Conservation (phyloP, 2,329 filamentous ascomycete genomes). For the Sclerotinia glacialis region DNA sequence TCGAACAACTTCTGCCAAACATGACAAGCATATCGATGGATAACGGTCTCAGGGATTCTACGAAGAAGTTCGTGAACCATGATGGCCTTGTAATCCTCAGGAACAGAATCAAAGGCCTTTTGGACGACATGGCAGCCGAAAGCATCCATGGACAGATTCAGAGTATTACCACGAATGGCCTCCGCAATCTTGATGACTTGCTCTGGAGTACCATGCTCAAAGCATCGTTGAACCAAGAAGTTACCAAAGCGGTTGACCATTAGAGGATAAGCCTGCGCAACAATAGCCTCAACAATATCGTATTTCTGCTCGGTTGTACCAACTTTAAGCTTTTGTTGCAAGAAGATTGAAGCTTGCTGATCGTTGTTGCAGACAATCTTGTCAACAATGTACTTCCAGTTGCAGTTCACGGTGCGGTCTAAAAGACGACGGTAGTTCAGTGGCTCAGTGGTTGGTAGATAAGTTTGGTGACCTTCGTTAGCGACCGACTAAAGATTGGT, state of each 20-base stretch:
- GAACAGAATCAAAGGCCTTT: conserved; percentile 96
- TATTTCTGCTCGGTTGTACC: conserved; percentile 94
- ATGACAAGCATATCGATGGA: conserved; percentile 97
- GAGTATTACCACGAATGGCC: conserved; percentile 87
- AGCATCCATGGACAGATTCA: conserved; percentile 95
- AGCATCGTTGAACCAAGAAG: conserved; percentile 97
- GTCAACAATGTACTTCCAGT: conserved; percentile 99
- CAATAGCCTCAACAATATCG: conserved; percentile 94
- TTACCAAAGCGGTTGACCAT: conserved; percentile 99
- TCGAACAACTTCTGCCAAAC: conserved; percentile 99
- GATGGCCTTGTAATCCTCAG: conserved; percentile 94
- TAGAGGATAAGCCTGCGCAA: conserved; percentile 86
- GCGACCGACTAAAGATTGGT: conserved; percentile 44
- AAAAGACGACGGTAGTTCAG: conserved; percentile 94
- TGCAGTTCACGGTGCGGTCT: conserved; percentile 93
- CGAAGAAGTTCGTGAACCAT: conserved; percentile 98
- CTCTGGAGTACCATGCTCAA: conserved; percentile 93
- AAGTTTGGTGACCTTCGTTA: conserved; percentile 63
- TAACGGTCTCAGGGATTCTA: conserved; percentile 94
- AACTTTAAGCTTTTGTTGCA: conserved; percentile 98
- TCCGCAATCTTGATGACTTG: conserved; percentile 94
- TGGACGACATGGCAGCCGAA: conserved; percentile 98
- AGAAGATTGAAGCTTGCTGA: conserved; percentile 96
- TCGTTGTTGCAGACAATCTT: conserved; percentile 99
- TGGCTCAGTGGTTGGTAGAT: conserved; percentile 82